Evolutionary conservation across 164 flowering plant species (phyloP), one percentile per base, ranked within the genome.

Genomic region (Chimonanthus praecox): DNA sequence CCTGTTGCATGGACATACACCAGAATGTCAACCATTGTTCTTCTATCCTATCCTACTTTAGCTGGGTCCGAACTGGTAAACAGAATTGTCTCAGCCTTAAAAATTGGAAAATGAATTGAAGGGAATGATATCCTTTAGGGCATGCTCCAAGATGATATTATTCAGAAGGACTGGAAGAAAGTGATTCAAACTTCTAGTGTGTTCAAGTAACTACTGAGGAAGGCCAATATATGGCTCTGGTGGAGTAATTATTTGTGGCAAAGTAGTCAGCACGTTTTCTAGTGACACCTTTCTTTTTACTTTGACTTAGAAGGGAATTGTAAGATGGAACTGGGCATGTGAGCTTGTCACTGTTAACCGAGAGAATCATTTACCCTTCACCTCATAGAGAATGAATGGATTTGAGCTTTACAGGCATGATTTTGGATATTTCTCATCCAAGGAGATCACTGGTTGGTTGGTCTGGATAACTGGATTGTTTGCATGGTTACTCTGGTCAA

Each of bases 1-100:
- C 88, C 98, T 94, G 85, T 77, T 72, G 67, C 69, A 74, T 67
- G 69, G 7, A 75, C 3, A 69, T 8, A 64, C 9, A 58, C 4
- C 50, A 64, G 58, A 48, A 7, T 62, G 68, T 63, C 20, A 48
- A 48, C 18, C 9, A 7, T 20, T n/a, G 69, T 66, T 68, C 48
- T 48, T 33, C 54, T n/a, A 3, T 54, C 70, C 18, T 48, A 68
- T 54, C 70, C 18, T 48, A 68, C 51, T 45, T 47, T 16, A 68
- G 45, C 70, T 48, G 48, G 54, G 8, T 11, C 13, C 44, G 68
- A 44, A 66, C 15, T 66, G 44, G 47, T 66, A 11, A 15, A 10
- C 15, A 2, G 47, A 13, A 13, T 45, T 10, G 48, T 44, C 44
- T 66, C 47, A 33, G 13, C 68, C 46, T 63, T 66, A n/a, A 66